Conservation (phyloP, 2,329 filamentous ascomycete genomes). For the Ceratocystiopsis minuta region DNA sequence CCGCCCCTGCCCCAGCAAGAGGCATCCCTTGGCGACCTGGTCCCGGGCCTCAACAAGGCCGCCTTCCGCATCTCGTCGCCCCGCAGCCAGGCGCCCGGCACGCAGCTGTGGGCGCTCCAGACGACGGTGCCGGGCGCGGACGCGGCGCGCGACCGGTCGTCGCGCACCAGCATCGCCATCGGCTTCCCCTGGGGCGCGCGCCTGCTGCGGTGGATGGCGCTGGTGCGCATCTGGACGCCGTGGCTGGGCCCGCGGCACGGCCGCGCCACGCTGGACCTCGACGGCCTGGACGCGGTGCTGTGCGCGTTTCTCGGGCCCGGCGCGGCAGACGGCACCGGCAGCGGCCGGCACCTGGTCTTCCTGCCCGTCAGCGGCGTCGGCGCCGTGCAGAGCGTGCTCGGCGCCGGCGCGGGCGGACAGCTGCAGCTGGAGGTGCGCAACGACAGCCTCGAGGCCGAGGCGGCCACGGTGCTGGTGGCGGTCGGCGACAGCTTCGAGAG, state of each 20-base stretch:
- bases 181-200: slow-evolving; percentile 37
- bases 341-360: slow-evolving; percentile 60
- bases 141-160: slow-evolving; percentile 24
- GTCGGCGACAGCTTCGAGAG: slow-evolving; percentile 56
- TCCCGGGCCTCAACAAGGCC: slow-evolving; percentile 39
- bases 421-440: slow-evolving; percentile 54
- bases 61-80: slow-evolving; percentile 35
- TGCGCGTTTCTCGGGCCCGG: slow-evolving; percentile 34
- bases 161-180: slow-evolving; percentile 35
- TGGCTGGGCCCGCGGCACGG: slow-evolving; percentile 88
- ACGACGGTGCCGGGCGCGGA: slow-evolving; percentile 37
- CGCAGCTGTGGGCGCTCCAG: slow-evolving; percentile 52
- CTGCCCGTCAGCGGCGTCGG: slow-evolving; percentile 60
- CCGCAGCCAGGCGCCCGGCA: slow-evolving; percentile 48
- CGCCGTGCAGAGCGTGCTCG: slow-evolving; percentile 52
- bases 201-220: slow-evolving; percentile 51
- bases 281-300: background rate
- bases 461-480: slow-evolving; percentile 48
- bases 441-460: slow-evolving; percentile 39
- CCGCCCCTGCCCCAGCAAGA: no score
- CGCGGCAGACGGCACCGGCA: slow-evolving; percentile 24
- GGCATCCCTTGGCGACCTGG: slow-evolving; percentile 31
- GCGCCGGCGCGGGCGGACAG: slow-evolving; percentile 43
- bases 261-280: slow-evolving; percentile 34
- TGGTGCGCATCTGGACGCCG: slow-evolving; percentile 61